These are phyloP conservation scores for Vigna angularis DNA, from an alignment of 306 rosid species.

Conservation along the genomic window DNA sequence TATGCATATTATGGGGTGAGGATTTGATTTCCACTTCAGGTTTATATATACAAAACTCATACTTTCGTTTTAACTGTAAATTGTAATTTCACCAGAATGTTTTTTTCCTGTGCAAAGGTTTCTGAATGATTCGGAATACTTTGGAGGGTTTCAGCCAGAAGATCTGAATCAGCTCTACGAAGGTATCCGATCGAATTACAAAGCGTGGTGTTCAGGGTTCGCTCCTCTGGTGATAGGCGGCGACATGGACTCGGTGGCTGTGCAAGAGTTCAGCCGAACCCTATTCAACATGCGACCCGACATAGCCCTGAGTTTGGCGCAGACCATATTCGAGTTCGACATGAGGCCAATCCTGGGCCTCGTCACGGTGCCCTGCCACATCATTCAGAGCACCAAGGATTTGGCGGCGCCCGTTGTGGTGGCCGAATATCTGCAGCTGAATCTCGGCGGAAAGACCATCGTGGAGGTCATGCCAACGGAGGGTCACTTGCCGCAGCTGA, in stretches of 20 bases:
- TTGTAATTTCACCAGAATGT: no score
- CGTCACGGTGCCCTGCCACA: constrained; percentile 48
- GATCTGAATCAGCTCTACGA: constrained; percentile 45
- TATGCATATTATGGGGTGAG: no score
- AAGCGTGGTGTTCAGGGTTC: constrained; percentile 78
- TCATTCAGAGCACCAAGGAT: constrained; percentile 47
- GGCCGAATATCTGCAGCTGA: constrained; percentile 41
- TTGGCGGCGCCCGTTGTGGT: constrained; percentile 39
- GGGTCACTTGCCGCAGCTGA: constrained; percentile 50
- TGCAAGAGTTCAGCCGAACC: constrained; percentile 51
- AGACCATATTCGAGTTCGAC: constrained; percentile 44
- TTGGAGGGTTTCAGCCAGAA: constrained; percentile 46
- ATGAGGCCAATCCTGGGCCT: constrained; percentile 37
- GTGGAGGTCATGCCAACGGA: constrained; percentile 47
- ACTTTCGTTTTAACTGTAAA: no score
- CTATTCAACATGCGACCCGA: constrained; percentile 46
- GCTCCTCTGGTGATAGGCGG: constrained; percentile 74
- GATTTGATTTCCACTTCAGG: no score
- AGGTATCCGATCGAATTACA: constrained; percentile 42
- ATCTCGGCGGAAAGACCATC: constrained; percentile 42
- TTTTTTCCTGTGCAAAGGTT: constrained; percentile 8
- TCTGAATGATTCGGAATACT: constrained; percentile 38
- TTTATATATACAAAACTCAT: no score
- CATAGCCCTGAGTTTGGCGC: constrained; percentile 45
- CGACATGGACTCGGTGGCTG: constrained; percentile 72